Evolutionary conservation across 257 asterid species (phyloP), one percentile per base, ranked within the genome.

Genomic region (Oldenlandia corymbosa): DNA sequence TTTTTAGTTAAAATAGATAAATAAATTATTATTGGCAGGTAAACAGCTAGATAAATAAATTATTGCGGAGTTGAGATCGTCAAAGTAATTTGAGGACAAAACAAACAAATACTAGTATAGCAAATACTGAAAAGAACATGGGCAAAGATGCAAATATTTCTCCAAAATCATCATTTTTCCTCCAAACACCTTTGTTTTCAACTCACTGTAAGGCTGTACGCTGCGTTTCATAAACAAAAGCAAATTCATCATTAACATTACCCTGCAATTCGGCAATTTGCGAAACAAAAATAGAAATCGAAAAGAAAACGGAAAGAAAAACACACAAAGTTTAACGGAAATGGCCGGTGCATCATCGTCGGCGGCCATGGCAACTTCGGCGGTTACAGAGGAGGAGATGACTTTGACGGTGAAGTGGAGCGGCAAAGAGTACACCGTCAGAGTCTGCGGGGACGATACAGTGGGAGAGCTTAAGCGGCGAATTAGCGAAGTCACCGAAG

Each of bases 361-460:
- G 17, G 58, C 81, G 67, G 77, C 80, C 24, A 39, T 70, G 73
- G 83, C 73, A 62, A 55, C 46, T n/a, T 82, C 87, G 52, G 74
- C 83, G 71, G 56, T 81, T 68, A 83, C 87, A 65, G 91, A 55
- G 78, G 98, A 92, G 82, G 99, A 89, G 83, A 65, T 92, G 45
- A 89, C 95, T 20, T 76, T 89, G 81, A 75, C 81, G 39, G 99
- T 92, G 73, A 92, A 92, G 70, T 89, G 97, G 99, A 87, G 93
- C 75, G 97, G 99, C 0, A 89, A 87, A 69, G 99, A 89, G 79
- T 82, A 86, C 78, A 89, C 91, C 4, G 87, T 92, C 7, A 80
- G 95, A 64, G 96, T 92, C 20, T 83, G 91, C 71, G 96, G 99
- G 47, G 95, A 87, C 70, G 97, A 89, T 68, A 83, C 96, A 0